Evolutionary conservation across 306 rosid species (phyloP), one percentile per base, ranked within the genome.

Genomic region (Rosa rugosa): DNA sequence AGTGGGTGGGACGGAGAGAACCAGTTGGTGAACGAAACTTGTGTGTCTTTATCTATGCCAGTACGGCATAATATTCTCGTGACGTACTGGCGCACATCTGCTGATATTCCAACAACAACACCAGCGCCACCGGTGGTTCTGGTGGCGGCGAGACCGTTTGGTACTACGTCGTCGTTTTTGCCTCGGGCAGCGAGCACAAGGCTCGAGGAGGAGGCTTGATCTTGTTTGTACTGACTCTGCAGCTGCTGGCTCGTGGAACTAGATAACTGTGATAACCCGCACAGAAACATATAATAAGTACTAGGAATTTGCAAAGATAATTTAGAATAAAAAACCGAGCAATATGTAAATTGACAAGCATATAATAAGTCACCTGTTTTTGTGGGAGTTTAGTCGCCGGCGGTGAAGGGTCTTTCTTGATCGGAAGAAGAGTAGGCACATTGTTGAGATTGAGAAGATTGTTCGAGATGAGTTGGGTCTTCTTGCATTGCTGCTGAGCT

Each of bases 1-100:
- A 90, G 64, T 9, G 96, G 92, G 45, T 85, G 92, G 4, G 88
- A 69, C 3, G 90, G 85, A 49, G 96, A 86, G 87, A 88, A 85
- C 91, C 96, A 86, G 36, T 64, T 77, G 57, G 81, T 41, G 64
- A 84, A 77, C 47, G 88, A 77, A 80, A 77, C 86, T 46, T 3
- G 63, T 62, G 83, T 72, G 41, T 50, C 83, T 71, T 70, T 80
- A 62, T 84, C 75, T 79, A 88, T 66, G 17, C 88, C 91, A 10
- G 81, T 80, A 77, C 93, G 89, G 84, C 46, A 73, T 40, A 91
- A 83, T 53, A 89, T 85, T 75, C 81, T 46, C 16, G 82, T 57
- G 31, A 96, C 72, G 88, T 87, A 93, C 79, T 84, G 73, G 62
- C 76, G 54, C 34, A 85, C 67, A 62, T 88, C 91, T 75, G 88